Evolutionary conservation across 2,329 filamentous ascomycete species (phyloP).

Genomic region (Sporothrix protearum): DNA sequence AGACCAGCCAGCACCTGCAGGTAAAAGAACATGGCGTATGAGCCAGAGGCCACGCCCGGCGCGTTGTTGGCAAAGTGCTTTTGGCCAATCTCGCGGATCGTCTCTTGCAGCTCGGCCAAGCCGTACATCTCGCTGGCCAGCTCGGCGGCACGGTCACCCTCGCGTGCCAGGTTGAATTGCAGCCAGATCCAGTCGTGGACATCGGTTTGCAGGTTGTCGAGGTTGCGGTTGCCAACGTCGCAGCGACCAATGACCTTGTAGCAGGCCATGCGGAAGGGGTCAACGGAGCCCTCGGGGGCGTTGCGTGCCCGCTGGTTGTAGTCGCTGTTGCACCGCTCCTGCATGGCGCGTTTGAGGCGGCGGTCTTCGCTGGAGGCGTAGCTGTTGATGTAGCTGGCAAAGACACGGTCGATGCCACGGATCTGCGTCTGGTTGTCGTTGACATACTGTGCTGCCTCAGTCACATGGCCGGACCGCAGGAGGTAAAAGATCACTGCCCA

Average conservation of each 20-base stretch:
- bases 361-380: constrained; percentile 76
- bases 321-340: constrained; percentile 84
- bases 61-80: constrained; percentile 83
- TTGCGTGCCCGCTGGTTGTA: constrained; percentile 82
- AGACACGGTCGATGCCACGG: constrained; percentile 84
- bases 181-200: constrained; percentile 71
- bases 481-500: constrained; percentile 96
- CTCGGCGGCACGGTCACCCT: constrained; percentile 60
- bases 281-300: constrained; percentile 79
- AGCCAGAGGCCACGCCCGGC: constrained; percentile 68
- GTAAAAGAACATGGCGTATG: constrained; percentile 89
- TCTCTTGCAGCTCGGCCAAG: constrained; percentile 66
- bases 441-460: constrained; percentile 83
- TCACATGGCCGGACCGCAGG: constrained; percentile 76
- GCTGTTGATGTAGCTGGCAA: constrained; percentile 79
- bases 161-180: constrained; percentile 65
- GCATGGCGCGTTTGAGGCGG: constrained; percentile 71
- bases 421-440: constrained; percentile 75
- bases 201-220: constrained; percentile 61
- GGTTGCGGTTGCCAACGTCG: constrained; percentile 60
- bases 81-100: constrained; percentile 82
- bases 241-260: constrained; percentile 94
- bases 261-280: constrained; percentile 94
- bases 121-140: constrained; percentile 65
- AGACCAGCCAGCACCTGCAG: constrained; percentile 85